Conservation (phyloP, 805 yeast genomes). For the Candida taoyuanica region DNA sequence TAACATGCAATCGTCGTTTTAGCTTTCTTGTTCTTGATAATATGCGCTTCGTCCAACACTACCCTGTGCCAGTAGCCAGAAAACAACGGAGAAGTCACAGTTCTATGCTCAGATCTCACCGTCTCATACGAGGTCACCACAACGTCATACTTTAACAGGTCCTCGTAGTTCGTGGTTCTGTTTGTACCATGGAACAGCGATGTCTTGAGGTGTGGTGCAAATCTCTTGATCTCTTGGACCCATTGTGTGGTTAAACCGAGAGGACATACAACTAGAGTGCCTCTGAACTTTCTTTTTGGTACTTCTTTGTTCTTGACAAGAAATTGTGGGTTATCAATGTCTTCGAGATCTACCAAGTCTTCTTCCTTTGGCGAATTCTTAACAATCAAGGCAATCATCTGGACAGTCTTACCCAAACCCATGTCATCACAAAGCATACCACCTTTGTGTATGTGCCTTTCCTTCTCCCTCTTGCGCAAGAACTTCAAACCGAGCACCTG, state of each 20-base stretch:
- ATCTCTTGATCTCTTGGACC: slow-evolving; percentile 58
- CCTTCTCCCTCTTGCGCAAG: slow-evolving; percentile 35
- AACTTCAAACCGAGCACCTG: slow-evolving; percentile 43
- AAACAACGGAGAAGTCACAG: slow-evolving; percentile 24
- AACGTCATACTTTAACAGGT: slow-evolving; percentile 49
- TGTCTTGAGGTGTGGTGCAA: slow-evolving; percentile 41
- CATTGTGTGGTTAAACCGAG: slow-evolving; percentile 71
- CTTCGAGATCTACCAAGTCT: slow-evolving; percentile 8
- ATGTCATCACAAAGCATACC: slow-evolving; percentile 81
- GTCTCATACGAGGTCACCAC: slow-evolving; percentile 68
- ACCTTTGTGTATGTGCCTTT: slow-evolving; percentile 34
- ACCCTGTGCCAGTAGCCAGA: slow-evolving; percentile 42
- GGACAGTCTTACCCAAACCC: slow-evolving; percentile 89
- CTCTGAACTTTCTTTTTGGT: slow-evolving; percentile 20
- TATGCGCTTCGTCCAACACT: slow-evolving; percentile 62
- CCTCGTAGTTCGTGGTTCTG: slow-evolving; percentile 33
- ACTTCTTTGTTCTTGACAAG: slow-evolving; percentile 5
- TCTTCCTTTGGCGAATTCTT: slow-evolving; percentile 26
- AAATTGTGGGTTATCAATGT: slow-evolving; percentile 6
- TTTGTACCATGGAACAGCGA: slow-evolving; percentile 51
- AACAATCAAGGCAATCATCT: slow-evolving; percentile 56
- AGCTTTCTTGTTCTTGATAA: slow-evolving; percentile 48
- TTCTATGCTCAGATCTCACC: slow-evolving; percentile 34
- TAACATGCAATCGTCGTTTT: slow-evolving; percentile 43
- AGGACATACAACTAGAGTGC: slow-evolving; percentile 68